Percentiles rank a stretch among this genome's conserved stretches.
Evolutionary conservation across 2,329 filamentous ascomycete species (phyloP).

Genomic region (Trichoderma simmonsii): DNA sequence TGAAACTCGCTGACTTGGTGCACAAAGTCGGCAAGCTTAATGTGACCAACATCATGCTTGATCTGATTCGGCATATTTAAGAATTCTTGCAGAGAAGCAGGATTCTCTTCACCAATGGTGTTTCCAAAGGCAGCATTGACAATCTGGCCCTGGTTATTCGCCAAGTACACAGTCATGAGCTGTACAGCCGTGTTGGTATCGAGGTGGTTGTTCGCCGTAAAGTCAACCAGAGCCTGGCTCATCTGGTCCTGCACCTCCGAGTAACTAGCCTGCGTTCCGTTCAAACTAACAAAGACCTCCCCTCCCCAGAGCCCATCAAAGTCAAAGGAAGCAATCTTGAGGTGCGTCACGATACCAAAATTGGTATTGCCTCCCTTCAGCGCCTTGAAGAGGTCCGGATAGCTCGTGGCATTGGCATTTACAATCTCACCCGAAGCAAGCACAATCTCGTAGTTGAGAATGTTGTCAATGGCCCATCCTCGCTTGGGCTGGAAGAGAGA

Average conservation of each 20-base stretch:
- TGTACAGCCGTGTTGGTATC: background rate
- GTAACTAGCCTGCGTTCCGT: background rate
- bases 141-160: background rate
- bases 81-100: conserved; percentile 16
- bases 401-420: conserved; percentile 31
- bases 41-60: background rate
- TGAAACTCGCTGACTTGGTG: conserved; percentile 19
- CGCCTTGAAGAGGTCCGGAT: conserved; percentile 43
- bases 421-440: conserved; percentile 38
- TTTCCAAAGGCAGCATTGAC: conserved; percentile 12
- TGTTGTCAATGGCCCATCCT: conserved; percentile 44
- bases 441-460: conserved; percentile 36
- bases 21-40: conserved; percentile 18
- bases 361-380: conserved; percentile 46
- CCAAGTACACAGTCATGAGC: conserved; percentile 8
- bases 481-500: conserved; percentile 15
- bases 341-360: conserved; percentile 35
- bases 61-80: conserved; percentile 19
- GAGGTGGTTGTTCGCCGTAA: conserved; percentile 2
- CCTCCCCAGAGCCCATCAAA: conserved; percentile 8
- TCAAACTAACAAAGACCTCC: background rate
- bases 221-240: background rate
- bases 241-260: background rate
- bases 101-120: conserved; percentile 5
- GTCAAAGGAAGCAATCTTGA: conserved; percentile 29